Evolutionary conservation across 2,329 filamentous ascomycete genomes (phyloP).

Genomic region (Eutypa lata): DNA sequence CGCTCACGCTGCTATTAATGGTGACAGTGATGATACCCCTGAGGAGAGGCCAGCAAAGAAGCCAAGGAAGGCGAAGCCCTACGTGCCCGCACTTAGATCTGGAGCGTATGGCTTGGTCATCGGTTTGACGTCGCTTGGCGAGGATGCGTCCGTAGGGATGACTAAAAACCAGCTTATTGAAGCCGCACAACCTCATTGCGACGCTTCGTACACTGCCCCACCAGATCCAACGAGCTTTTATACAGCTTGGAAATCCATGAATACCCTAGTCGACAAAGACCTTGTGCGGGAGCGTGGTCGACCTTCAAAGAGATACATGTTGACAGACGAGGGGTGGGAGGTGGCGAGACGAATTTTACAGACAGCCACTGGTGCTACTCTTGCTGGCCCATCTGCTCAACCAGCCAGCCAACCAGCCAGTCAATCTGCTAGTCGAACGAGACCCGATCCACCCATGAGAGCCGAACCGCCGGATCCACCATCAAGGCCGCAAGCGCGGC

Average conservation of each 20-base stretch:
- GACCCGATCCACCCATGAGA: constrained; percentile 9
- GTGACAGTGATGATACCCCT: constrained; percentile 31
- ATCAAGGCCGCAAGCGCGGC: constrained; percentile 1
- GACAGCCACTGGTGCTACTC: constrained; percentile 25
- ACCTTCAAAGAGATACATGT: constrained; percentile 63
- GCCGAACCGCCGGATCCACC: constrained; percentile 11
- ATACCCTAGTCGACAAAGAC: constrained; percentile 69
- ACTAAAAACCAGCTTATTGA: constrained; percentile 68
- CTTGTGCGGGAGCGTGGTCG: constrained; percentile 69
- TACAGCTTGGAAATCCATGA: constrained; percentile 82
- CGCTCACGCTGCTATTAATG: constrained; percentile 28
- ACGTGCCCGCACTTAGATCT: constrained; percentile 70
- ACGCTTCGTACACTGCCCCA: constrained; percentile 69
- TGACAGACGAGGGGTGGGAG: constrained; percentile 78
- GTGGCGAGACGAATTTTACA: constrained; percentile 63
- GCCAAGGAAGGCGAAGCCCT: constrained; percentile 57
- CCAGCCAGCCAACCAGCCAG: too few species aligned
- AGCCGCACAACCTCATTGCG: constrained; percentile 67
- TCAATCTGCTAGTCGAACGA: background rate
- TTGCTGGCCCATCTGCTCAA: background rate
- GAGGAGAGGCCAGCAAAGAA: constrained; percentile 51
- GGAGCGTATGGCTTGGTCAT: constrained; percentile 72
- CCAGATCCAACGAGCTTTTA: constrained; percentile 67
- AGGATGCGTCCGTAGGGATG: constrained; percentile 54
- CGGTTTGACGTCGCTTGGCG: constrained; percentile 58